Evolutionary conservation across 192 early-diverging fungal genomes (phyloP).

Genomic region (Dispira simplex): DNA sequence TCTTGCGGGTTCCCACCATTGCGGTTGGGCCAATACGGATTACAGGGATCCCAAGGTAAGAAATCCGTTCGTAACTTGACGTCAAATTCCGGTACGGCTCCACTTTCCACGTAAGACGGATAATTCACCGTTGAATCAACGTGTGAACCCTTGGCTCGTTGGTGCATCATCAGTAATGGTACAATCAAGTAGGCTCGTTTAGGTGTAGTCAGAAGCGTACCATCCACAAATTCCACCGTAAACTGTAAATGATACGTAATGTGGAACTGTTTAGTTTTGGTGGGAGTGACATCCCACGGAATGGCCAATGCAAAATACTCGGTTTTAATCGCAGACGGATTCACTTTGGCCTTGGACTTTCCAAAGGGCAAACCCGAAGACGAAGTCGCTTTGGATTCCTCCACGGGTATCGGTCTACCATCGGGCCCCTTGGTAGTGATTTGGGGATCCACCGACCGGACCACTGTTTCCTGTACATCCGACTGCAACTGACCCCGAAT

Average conservation of each 20-base stretch:
- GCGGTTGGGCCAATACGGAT: constrained; percentile 9
- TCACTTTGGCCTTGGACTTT: neutral
- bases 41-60: constrained; percentile 8
- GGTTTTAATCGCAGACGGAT: neutral
- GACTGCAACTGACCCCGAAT: constrained; percentile 8
- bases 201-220: neutral
- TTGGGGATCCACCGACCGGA: neutral
- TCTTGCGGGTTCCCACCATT: neutral
- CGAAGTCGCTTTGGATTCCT: too few species aligned
- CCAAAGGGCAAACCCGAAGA: neutral
- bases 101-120: neutral
- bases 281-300: constrained; percentile 9
- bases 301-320: neutral
- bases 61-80: constrained; percentile 1
- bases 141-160: neutral
- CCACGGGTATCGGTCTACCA: too few species aligned
- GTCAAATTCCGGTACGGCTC: constrained; percentile 2
- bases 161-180: neutral
- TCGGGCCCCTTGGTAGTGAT: neutral
- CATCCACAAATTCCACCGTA: neutral
- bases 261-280: neutral
- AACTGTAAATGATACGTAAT: constrained; percentile 4
- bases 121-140: neutral
- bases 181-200: constrained; percentile 6
- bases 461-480: neutral